Evolutionary conservation across 179 eudicot genomes (phyloP), one percentile per base, ranked within the genome.

Genomic region (Drosera spatulata): DNA sequence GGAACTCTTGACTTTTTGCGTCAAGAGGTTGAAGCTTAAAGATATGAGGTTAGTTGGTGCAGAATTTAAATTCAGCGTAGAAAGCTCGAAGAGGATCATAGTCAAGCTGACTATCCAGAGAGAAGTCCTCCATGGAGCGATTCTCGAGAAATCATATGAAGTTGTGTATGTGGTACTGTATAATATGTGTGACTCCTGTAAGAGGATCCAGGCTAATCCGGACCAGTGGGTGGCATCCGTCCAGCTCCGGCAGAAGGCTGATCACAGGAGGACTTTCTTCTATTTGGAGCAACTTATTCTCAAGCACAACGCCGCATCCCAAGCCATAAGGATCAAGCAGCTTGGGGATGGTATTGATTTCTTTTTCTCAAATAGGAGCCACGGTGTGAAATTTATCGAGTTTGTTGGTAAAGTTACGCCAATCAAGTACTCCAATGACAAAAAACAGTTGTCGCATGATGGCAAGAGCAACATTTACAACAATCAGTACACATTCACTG

Each of bases 191-290:
- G 78, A 76, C 5, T 68, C 76, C 44, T 85, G 93, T 62, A 42
- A 78, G 14, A 74, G 77, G 75, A 65, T 72, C 10, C 79, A 71
- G 46, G 77, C 84, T 1, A 76, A 78, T 52, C 88, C 80, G 0
- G 84, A 83, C 61, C 79, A 82, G 61, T 83, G 88, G 88, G 86
- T 64, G 13, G 93, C 84, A 48, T 50, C 73, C 22, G 85, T 83
- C 55, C 88, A 80, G 61, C 71, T 85, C 13, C 61, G 84, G 59
- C 88, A 85, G 63, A 75, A 76, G 38, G 86, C 76, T 15, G 43
- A 82, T 71, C 91, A 85, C 58, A 61, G 79, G 56, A 63, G 84
- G 55, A 82, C 88, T 11, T 80, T 85, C 69, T 74, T 78, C 64
- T 79, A 76, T 62, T 69, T 85, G 50, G 83, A 82, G 58, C 88